Evolutionary conservation across 1,139 yeast species (phyloP), one percentile per base, ranked within the genome.

Genomic region (Hanseniaspora uvarum): DNA sequence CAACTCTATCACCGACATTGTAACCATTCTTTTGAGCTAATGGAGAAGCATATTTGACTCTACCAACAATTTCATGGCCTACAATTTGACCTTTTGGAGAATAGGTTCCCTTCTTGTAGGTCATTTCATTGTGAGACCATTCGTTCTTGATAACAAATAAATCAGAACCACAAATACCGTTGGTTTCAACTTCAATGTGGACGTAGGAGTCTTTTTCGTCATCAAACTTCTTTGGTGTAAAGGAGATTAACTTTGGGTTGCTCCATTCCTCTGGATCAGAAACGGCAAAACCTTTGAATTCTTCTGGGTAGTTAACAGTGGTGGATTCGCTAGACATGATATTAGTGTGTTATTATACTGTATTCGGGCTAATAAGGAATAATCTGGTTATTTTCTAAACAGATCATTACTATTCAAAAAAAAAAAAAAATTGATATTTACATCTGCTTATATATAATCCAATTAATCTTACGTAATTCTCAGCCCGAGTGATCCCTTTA

Each of bases 161-260:
- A 61, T 79, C 83, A 21, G 77, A 69, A 30, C 80, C 81, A 67
- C 83, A 79, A 53, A 78, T 72, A 57, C 83, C 83, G 63, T 81
- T 77, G 53, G 72, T 68, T 57, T 67, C 70, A 52, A 70, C 63
- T 58, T 70, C 69, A 46, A 70, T 62, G 57, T 70, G 73, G 46
- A 70, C 62, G 31, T 30, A 48, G 5, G 52, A 39, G 31, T 48
- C 52, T 55, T 69, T 72, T 18, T 59, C 56, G n/a, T 62, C 66
- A 41, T 60, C 65, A 53, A 69, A 65, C 2, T 58, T 55, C 56
- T 69, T 69, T 56, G 72, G 71, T 26, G 58, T 57, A 52, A 57
- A 69, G 1, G 65, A 60, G 33, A 70, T 67, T 46, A 68, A 66
- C 59, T 70, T 71, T 57, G 75, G 76, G 58, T 71, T 64, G 57